phyloP scores from a whole-genome alignment of 2,329 filamentous ascomycete genomes.

The Sporothrix humicola region DNA sequence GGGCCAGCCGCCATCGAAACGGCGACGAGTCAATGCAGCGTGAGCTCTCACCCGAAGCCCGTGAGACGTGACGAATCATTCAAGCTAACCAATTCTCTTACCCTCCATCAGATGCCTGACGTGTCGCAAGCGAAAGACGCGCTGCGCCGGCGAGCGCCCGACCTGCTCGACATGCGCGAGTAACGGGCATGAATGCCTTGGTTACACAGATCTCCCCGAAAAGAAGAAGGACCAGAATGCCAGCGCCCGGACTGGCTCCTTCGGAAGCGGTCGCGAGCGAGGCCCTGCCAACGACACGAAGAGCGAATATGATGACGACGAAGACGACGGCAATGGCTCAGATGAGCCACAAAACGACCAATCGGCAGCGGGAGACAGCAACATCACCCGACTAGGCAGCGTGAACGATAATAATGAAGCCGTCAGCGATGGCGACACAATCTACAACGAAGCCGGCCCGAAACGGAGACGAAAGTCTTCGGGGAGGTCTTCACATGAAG shows the following conservation, averaged over 20 bases:
- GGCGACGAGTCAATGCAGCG: conserved; percentile 79
- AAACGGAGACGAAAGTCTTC: conserved; percentile 4
- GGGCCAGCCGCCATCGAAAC: conserved; percentile 78
- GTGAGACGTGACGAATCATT: not conserved
- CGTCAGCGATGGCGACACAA: not conserved
- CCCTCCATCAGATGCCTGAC: conserved; percentile 63
- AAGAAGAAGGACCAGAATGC: conserved; percentile 49
- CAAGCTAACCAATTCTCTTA: conserved; percentile 25
- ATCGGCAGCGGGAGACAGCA: not conserved
- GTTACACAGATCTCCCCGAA: conserved; percentile 64
- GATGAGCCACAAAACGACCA: conserved; percentile 41
- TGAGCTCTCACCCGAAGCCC: conserved; percentile 51
- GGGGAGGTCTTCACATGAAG: not conserved
- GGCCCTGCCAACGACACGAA: conserved; percentile 36
- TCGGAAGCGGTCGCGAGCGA: conserved; percentile 33
- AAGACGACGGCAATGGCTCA: conserved; percentile 38
- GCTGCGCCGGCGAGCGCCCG: conserved; percentile 75
- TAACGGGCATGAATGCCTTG: conserved; percentile 71
- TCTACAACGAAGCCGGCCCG: not conserved
- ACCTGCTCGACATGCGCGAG: conserved; percentile 74
- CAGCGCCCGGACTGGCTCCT: conserved; percentile 7
- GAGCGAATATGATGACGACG: conserved; percentile 37
- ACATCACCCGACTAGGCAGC: not conserved
- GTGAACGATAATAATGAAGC: not conserved
- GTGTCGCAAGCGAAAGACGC: conserved; percentile 76